phyloP scores from a whole-genome alignment of 257 asterid genomes.

The Ligustrum vulgare region DNA sequence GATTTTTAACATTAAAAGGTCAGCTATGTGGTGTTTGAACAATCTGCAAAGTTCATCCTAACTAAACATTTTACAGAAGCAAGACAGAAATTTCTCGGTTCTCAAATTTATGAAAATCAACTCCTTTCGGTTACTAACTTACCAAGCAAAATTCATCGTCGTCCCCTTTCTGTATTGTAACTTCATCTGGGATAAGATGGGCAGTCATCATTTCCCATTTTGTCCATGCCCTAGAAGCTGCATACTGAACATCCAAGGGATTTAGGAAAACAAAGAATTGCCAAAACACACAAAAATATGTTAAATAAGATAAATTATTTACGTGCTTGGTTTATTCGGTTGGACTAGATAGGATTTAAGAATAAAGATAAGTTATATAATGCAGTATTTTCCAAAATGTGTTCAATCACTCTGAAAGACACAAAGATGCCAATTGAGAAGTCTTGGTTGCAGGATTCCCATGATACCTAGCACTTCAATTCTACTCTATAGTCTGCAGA shows the following conservation, averaged over 20 bases:
- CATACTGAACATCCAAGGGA: constrained; percentile 49
- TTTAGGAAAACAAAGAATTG: constrained; percentile 24
- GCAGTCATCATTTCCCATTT: constrained; percentile 99
- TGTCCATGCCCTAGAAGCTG: constrained; percentile 98
- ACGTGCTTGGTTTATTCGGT: background rate
- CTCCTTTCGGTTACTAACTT: constrained; percentile 30
- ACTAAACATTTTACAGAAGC: background rate
- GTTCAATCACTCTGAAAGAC: background rate
- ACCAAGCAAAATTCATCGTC: constrained; percentile 93
- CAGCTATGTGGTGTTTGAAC: background rate
- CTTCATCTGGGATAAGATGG: constrained; percentile 87
- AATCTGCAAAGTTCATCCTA: constrained; percentile 1
- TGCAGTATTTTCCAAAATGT: no score
- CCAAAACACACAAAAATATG: constrained; percentile 1
- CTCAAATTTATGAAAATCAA: background rate
- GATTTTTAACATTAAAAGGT: background rate
- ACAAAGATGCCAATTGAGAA: background rate
- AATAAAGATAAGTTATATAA: background rate
- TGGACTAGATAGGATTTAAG: background rate
- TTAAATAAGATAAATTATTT: background rate
- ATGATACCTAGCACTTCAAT: background rate
- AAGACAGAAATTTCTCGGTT: background rate
- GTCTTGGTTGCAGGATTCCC: background rate
- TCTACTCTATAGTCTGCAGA: background rate
- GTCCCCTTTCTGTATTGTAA: constrained; percentile 60